These are phyloP conservation scores for Apiotrichum gracile DNA, from an alignment of 1,284 basidiomycete genomes.

Conservation along the genomic window DNA sequence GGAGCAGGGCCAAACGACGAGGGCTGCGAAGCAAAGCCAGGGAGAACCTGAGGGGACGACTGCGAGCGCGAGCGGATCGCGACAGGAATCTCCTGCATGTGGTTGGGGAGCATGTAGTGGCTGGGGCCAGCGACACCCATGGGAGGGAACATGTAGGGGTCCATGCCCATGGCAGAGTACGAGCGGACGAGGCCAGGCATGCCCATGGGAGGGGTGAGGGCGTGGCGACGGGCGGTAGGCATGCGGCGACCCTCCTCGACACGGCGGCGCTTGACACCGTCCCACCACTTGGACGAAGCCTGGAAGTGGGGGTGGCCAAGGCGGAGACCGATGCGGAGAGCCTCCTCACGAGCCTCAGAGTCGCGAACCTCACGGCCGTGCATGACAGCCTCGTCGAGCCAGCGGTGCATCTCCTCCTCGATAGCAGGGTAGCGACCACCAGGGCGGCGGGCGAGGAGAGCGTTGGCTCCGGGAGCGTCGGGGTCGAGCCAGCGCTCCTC, in stretches of 20 bases:
- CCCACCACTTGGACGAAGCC: constrained; percentile 24
- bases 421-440: constrained; percentile 21
- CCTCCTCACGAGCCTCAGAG: constrained; percentile 18
- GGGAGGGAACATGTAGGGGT: constrained; percentile 10
- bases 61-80: constrained; percentile 16
- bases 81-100: constrained; percentile 4
- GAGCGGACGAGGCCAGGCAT: constrained; percentile 13
- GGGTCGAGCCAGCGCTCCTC: constrained; percentile 21
- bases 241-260: constrained; percentile 19
- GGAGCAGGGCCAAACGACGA: constrained; percentile 15
- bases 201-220: constrained; percentile 3
- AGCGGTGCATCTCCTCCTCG: constrained; percentile 22
- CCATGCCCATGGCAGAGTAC: constrained; percentile 16
- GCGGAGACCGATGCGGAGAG: constrained; percentile 14
- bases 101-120: constrained; percentile 8
- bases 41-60: constrained; percentile 16
- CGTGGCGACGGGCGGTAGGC: constrained; percentile 12
- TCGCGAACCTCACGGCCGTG: constrained; percentile 18
- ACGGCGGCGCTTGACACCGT: constrained; percentile 21
- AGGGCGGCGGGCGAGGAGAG: constrained; percentile 12
- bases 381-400: constrained; percentile 19
- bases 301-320: constrained; percentile 21
- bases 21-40: constrained; percentile 6
- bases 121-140: constrained; percentile 10
- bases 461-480: constrained; percentile 9